Conservation (phyloP, 2,329 filamentous ascomycete species). For the Nemania sp. region DNA sequence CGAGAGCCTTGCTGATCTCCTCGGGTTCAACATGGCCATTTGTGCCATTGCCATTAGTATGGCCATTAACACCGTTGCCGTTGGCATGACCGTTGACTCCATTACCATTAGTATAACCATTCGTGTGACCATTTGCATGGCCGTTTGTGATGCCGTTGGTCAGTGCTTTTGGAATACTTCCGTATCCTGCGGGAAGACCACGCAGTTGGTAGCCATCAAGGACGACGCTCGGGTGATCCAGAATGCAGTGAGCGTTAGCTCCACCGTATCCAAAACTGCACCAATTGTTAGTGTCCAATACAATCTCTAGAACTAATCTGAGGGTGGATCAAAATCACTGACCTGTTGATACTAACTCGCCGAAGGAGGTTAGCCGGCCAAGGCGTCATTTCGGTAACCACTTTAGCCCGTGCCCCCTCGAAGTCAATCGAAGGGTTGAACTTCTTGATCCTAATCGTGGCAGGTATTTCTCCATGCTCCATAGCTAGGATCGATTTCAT, state of each 20-base stretch:
- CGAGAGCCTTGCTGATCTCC: too few species aligned
- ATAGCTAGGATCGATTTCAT: conserved; percentile 5
- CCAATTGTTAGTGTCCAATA: neutral
- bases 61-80: neutral
- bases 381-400: conserved; percentile 22
- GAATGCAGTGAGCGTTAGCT: conserved; percentile 33
- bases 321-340: neutral
- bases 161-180: too few species aligned
- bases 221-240: conserved; percentile 1
- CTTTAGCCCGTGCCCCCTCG: conserved; percentile 7
- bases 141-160: too few species aligned
- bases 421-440: conserved; percentile 33
- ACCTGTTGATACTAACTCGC: conserved; percentile 32
- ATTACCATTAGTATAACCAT: too few species aligned
- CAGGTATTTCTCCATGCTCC: conserved; percentile 31
- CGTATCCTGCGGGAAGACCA: too few species aligned
- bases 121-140: neutral
- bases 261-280: conserved; percentile 37
- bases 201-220: conserved; percentile 1
- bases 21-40: neutral
- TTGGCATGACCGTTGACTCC: neutral
- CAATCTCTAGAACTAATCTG: too few species aligned
- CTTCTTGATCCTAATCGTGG: conserved; percentile 29
- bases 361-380: conserved; percentile 31
- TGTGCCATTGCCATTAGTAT: neutral